Base-by-base conservation (phyloP, 805 yeast species). In the Dipodascus geniculatus region DNA sequence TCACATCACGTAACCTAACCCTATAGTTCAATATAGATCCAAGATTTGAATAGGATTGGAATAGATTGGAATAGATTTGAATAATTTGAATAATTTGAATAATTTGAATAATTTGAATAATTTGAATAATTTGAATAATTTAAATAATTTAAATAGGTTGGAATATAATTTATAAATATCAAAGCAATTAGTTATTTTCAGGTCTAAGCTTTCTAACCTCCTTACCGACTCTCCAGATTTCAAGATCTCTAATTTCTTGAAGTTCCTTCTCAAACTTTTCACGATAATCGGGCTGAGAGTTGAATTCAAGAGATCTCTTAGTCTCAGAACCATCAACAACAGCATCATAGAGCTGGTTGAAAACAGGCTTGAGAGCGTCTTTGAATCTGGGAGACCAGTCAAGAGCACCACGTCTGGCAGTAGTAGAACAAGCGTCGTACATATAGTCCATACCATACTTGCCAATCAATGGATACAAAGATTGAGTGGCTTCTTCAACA, bases 371-470 rank as follows among this genome's bases (percentile, higher is more conserved):
- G 77, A 93, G 82, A 70, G 97, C 96, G 65, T 87, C 91, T 83
- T 90, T 90, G 89, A 93, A 93, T 75, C 85, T 79, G 75, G 98
- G 98, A 81, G 93, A 91, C 99, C 99, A 93, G 81, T 93, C 99
- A 68, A 93, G 82, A 72, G 99, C 99, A 82, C 99, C 99, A 80
- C 99, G 88, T 83, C 98, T 89, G 69, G 99, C 99, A 64, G 99
- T 93, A 71, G 99, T 93, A 64, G 99, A 93, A 79, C 99, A 93
- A 68, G 99, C 99, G 72, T 93, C 98, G 83, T 93, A 93, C 99
- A 93, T 93, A 91, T 93, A 93, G 78, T 93, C 99, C 99, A 93
- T 93, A 79, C 99, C 99, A 82, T 93, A 87, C 77, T 88, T 89
- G 78, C 99, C 99, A 66, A 93, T 75, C 80, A 93, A 84, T 76